Evolutionary conservation across 306 rosid species (phyloP), one percentile per base, ranked within the genome.

Genomic region (Begonia masoniana): DNA sequence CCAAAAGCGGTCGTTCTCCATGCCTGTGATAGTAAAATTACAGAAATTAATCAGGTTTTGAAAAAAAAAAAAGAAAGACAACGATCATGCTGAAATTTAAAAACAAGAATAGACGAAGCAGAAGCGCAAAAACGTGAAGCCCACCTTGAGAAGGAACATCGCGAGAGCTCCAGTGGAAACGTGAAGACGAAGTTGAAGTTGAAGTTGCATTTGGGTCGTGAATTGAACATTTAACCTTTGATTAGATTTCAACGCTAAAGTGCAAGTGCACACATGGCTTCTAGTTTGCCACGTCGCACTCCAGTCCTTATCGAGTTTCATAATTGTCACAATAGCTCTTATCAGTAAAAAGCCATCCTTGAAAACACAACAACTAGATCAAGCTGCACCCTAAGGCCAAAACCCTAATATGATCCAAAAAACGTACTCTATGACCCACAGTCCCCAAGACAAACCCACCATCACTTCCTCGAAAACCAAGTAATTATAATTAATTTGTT

Each of bases 371-470:
- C n/a, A n/a, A n/a, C n/a, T n/a, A n/a, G n/a, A n/a, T n/a, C n/a
- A n/a, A n/a, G n/a, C n/a, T n/a, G n/a, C n/a, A n/a, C n/a, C n/a
- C n/a, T n/a, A n/a, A n/a, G n/a, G n/a, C n/a, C n/a, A n/a, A n/a
- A n/a, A n/a, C n/a, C n/a, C n/a, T n/a, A n/a, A n/a, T n/a, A n/a
- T n/a, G n/a, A n/a, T n/a, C n/a, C n/a, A n/a, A n/a, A n/a, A n/a
- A n/a, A n/a, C n/a, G n/a, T n/a, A n/a, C n/a, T n/a, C n/a, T n/a
- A n/a, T n/a, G n/a, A n/a, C n/a, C n/a, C n/a, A n/a, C n/a, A n/a
- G 3, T 88, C 19, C 81, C 97, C 95, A 69, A 88, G 78, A 76
- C 94, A 74, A 64, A 68, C 84, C 95, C 97, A 88, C 94, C 70
- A 67, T 35, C 73, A 54, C 78, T 66, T 55, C 76, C 82, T 82